phyloP scores from a whole-genome alignment of 352 stramenopile species.

The Phytophthora lateralis region DNA sequence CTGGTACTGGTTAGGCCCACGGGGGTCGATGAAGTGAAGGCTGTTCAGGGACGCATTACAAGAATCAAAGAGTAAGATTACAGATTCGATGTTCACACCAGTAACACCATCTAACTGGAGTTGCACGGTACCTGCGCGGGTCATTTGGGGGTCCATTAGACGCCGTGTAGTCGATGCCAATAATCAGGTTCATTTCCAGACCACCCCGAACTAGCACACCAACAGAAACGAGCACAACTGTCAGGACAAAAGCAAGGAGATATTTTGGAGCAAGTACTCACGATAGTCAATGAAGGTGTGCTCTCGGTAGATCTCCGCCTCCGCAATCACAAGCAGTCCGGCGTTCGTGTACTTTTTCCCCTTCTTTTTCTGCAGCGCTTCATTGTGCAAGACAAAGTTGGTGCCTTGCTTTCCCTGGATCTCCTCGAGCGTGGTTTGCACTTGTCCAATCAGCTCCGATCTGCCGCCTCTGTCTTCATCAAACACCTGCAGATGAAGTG shows the following conservation, averaged over 20 bases:
- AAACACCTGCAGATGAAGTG: constrained; percentile 79
- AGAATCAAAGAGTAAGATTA: neutral
- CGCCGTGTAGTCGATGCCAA: constrained; percentile 80
- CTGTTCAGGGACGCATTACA: constrained; percentile 19
- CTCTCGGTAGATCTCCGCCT: constrained; percentile 48
- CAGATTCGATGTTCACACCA: neutral
- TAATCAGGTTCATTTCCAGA: constrained; percentile 87
- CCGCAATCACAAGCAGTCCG: constrained; percentile 47
- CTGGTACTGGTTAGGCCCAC: constrained; percentile 78
- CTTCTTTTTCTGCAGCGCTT: constrained; percentile 63
- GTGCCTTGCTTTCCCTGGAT: constrained; percentile 57
- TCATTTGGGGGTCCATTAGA: constrained; percentile 64
- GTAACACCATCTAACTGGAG: neutral
- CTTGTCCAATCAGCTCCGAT: constrained; percentile 72
- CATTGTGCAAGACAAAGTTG: constrained; percentile 65
- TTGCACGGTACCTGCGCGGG: constrained; percentile 38
- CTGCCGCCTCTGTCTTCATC: constrained; percentile 78
- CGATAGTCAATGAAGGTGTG: constrained; percentile 67
- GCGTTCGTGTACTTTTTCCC: constrained; percentile 76
- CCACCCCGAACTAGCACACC: constrained; percentile 59
- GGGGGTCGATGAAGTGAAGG: constrained; percentile 72
- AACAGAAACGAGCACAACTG: constrained; percentile 7
- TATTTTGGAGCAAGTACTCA: constrained; percentile 29
- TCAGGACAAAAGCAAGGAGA: constrained; percentile 3
- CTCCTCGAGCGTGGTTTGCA: constrained; percentile 62